phyloP scores from a whole-genome alignment of 805 yeast genomes.

The Scheffersomyces amazonensis region DNA sequence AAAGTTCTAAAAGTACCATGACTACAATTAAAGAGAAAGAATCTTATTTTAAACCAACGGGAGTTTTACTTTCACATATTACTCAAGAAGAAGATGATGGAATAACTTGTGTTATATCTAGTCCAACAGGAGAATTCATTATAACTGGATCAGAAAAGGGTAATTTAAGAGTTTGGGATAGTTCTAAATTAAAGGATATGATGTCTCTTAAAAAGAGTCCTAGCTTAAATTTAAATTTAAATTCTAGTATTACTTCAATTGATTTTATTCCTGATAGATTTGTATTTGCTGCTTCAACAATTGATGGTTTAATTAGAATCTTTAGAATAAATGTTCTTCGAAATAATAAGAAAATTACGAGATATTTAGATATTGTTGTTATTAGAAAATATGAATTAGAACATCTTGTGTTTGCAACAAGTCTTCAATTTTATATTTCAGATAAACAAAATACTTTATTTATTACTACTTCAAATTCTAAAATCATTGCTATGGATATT shows the following conservation, averaged over 20 bases:
- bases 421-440: slow-evolving; percentile 39
- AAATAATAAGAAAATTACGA: slow-evolving; percentile 27
- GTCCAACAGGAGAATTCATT: slow-evolving; percentile 64
- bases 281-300: slow-evolving; percentile 56
- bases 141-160: slow-evolving; percentile 81
- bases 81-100: slow-evolving; percentile 40
- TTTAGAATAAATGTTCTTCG: slow-evolving; percentile 32
- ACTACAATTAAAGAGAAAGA: slow-evolving; percentile 1
- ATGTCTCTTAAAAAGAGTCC: slow-evolving; percentile 53
- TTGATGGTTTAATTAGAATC: slow-evolving; percentile 43
- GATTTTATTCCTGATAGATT: slow-evolving; percentile 52
- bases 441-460: slow-evolving; percentile 44
- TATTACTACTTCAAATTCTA: slow-evolving; percentile 51
- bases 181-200: slow-evolving; percentile 52
- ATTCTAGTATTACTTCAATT: slow-evolving; percentile 48
- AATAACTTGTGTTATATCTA: slow-evolving; percentile 54
- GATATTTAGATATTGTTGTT: slow-evolving; percentile 22
- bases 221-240: slow-evolving; percentile 43
- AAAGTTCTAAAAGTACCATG: slow-evolving; percentile 2
- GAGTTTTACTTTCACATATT: slow-evolving; percentile 59
- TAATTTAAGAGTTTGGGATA: slow-evolving; percentile 73
- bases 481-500: slow-evolving; percentile 55
- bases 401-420: slow-evolving; percentile 42
- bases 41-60: slow-evolving; percentile 32
- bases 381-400: slow-evolving; percentile 42